phyloP scores from a whole-genome alignment of 306 rosid species.

The Inga laurina region DNA sequence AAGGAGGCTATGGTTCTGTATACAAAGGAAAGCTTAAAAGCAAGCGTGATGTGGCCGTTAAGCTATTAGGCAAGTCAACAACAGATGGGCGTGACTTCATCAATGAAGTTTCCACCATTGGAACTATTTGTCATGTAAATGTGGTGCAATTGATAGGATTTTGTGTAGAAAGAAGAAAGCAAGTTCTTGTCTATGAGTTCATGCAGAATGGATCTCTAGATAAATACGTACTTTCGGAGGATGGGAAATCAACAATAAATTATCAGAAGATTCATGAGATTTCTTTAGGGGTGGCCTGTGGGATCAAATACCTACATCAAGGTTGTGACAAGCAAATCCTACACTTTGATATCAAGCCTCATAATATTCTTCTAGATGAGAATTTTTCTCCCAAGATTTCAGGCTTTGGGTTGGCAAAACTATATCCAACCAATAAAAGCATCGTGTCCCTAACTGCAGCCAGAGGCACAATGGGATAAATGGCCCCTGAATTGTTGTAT shows the following conservation, averaged over 20 bases:
- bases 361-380: not conserved
- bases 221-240: not conserved
- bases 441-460: not conserved
- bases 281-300: not conserved
- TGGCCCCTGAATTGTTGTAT: not conserved
- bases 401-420: not conserved
- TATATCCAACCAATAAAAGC: not conserved
- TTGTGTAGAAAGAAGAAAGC: not conserved
- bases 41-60: constrained; percentile 15
- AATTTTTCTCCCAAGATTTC: not conserved
- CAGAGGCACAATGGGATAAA: not conserved
- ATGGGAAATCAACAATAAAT: not conserved
- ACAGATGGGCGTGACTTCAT: constrained; percentile 16
- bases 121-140: constrained; percentile 1
- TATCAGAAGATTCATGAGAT: not conserved
- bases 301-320: no score
- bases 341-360: not conserved
- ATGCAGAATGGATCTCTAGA: constrained; percentile 7
- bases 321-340: not conserved
- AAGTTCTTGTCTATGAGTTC: not conserved
- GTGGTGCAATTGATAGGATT: not conserved
- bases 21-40: constrained; percentile 19
- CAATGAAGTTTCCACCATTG: constrained; percentile 21
- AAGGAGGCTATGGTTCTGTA: not conserved
- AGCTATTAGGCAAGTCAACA: constrained; percentile 1